These are phyloP conservation scores for Geranium rotundifolium DNA, from an alignment of 345 rosid species.

Conservation along the genomic window DNA sequence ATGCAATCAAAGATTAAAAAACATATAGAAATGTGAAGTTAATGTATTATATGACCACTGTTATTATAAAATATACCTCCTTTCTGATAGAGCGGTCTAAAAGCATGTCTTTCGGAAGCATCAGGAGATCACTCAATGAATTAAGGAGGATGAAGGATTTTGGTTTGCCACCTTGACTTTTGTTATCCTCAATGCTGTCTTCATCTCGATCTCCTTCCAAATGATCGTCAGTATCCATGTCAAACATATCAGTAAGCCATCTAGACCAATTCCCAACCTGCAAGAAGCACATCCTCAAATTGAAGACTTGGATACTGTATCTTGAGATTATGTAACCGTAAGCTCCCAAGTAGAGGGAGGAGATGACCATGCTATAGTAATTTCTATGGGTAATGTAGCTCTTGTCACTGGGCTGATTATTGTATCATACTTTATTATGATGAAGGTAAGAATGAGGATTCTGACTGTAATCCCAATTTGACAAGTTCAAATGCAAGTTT, in stretches of 20 bases:
- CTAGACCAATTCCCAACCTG: conserved; percentile 94
- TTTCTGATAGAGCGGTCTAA: conserved; percentile 54
- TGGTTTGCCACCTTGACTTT: conserved; percentile 15
- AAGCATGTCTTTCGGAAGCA: conserved; percentile 98
- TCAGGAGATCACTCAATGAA: conserved; percentile 80
- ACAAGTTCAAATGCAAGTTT: too few species aligned
- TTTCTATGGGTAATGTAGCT: too few species aligned
- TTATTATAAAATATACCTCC: conserved; percentile 39
- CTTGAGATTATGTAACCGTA: too few species aligned
- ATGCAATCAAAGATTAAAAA: background rate
- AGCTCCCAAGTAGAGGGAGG: too few species aligned
- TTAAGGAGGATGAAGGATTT: conserved; percentile 55
- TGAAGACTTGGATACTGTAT: too few species aligned
- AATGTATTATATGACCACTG: background rate
- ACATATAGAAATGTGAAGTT: background rate
- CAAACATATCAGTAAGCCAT: conserved; percentile 66
- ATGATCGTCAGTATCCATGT: conserved; percentile 43
- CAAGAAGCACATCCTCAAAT: conserved; percentile 4
- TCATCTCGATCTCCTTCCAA: conserved; percentile 18
- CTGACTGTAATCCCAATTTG: too few species aligned
- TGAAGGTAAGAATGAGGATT: too few species aligned
- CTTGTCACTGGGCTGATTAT: too few species aligned
- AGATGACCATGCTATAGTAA: too few species aligned
- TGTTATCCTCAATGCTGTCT: conserved; percentile 20
- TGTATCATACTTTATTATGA: too few species aligned